These are phyloP conservation scores for Auricularia auricula-judae DNA, from an alignment of 768 basidiomycete species.

Conservation along the genomic window DNA sequence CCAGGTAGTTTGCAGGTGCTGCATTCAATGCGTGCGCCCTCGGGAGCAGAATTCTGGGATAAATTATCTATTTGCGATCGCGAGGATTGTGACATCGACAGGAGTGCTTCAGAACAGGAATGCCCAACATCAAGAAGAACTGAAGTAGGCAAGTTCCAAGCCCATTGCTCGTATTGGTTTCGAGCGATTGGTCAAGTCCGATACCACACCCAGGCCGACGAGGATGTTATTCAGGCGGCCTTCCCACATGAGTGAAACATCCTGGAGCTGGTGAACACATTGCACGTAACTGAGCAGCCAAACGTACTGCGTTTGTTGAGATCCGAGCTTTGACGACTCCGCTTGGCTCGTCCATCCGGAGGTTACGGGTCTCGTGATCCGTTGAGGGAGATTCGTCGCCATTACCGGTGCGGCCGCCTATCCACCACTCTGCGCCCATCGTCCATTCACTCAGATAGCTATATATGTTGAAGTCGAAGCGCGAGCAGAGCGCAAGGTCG, in stretches of 20 bases:
- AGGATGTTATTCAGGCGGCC: conserved; percentile 83
- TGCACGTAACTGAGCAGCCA: not conserved
- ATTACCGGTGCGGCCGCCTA: conserved; percentile 38
- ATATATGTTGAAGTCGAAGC: conserved; percentile 95
- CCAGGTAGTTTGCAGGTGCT: too few species aligned
- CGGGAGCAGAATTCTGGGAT: too few species aligned
- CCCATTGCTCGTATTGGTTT: conserved; percentile 86
- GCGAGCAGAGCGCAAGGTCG: conserved; percentile 76
- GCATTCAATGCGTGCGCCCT: too few species aligned
- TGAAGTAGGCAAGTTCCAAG: conserved; percentile 90
- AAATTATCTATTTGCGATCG: too few species aligned
- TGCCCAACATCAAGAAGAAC: conserved; percentile 32
- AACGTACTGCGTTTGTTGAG: conserved; percentile 72
- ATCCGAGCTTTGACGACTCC: conserved; percentile 86
- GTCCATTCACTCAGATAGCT: conserved; percentile 96
- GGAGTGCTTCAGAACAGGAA: not conserved
- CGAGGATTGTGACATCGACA: too few species aligned
- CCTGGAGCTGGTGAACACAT: conserved; percentile 31
- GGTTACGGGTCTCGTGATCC: not conserved
- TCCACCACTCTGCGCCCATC: conserved; percentile 94
- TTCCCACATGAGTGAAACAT: conserved; percentile 88
- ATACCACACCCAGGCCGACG: conserved; percentile 83
- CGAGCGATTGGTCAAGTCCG: conserved; percentile 73
- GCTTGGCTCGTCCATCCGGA: conserved; percentile 31
- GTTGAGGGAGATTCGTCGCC: conserved; percentile 10